Evolutionary conservation across 2,329 filamentous ascomycete genomes (phyloP), one percentile per base, ranked within the genome.

Genomic region (Eurotiales sp.): DNA sequence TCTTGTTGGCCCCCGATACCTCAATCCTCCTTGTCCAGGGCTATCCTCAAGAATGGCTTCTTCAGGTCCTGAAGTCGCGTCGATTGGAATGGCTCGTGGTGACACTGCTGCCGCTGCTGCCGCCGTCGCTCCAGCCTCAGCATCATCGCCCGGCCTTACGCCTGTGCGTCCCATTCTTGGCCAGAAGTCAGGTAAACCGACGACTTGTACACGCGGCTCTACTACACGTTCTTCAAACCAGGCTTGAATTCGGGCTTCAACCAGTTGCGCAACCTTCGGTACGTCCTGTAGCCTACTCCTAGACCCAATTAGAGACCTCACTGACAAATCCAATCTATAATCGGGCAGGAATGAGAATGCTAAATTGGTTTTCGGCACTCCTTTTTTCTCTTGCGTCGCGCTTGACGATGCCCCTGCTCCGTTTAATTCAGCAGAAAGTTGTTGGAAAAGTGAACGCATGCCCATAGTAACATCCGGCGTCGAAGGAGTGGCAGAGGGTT

Each of bases 341-440:
- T 85, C 82, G 53, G 75, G 75, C 4, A 77, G 67, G 58, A 99
- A 99, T 51, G 90, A 95, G 70, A 99, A 97, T 0, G 89, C 89
- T 68, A 99, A 86, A 65, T 90, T 95, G 3, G 93, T 96, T 3
- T 76, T 76, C 1, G 87, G 87, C 3, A 83, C 87, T 21, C 82
- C 72, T 53, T 66, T 69, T 57, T 59, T 64, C 62, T 25, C 61
- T 59, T 2, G 60, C 86, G 61, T 83, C 25, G 82, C 0, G 60
- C 56, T 29, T 46, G 58, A 30, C 62, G 50, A 42, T 58, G 21
- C 34, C 12, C 47, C 23, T 22, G 50, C 30, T 21, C 53, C 54
- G 19, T 58, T 55, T 4, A 47, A 14, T 15, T 55, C 53, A 8
- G 53, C 37, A 8, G 47, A 46, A 7, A 50, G 27, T 23, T 51